Percentiles rank a stretch among this genome's conserved stretches.
These are phyloP conservation scores for Trichocladium uniseriatum DNA, from an alignment of 495 filamentous ascomycete genomes.

Conservation along the genomic window DNA sequence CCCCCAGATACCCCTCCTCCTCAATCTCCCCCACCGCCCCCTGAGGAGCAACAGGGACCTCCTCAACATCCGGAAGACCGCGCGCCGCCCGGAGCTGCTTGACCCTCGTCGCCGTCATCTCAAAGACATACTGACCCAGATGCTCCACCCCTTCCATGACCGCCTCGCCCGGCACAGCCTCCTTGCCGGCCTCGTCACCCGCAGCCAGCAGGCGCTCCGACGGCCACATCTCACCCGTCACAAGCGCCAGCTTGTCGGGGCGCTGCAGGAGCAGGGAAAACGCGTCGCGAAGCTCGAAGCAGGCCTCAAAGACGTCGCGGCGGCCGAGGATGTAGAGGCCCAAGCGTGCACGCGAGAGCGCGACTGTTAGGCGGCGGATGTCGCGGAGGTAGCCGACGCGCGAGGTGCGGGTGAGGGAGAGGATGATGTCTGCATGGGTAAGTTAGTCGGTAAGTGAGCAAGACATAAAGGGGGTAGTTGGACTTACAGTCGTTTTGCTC, in stretches of 20 bases:
- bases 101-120: conserved; percentile 87
- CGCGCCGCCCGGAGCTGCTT: conserved; percentile 39
- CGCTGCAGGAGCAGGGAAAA: conserved; percentile 66
- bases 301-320: conserved; percentile 78
- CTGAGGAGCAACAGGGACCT: conserved; percentile 25
- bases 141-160: conserved; percentile 90
- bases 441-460: not conserved
- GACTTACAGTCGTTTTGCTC: conserved; percentile 97
- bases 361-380: conserved; percentile 87
- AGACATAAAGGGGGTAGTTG: not conserved
- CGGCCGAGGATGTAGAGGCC: conserved; percentile 92
- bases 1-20: conserved; percentile 34
- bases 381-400: conserved; percentile 90
- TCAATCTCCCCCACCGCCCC: conserved; percentile 34
- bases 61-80: conserved; percentile 20
- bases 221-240: conserved; percentile 80
- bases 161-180: conserved; percentile 34
- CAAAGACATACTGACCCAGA: conserved; percentile 91
- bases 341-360: conserved; percentile 86
- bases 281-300: conserved; percentile 77
- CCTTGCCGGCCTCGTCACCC: conserved; percentile 45
- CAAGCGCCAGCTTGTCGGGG: conserved; percentile 68
- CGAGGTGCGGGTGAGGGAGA: conserved; percentile 82
- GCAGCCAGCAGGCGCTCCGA: conserved; percentile 50
- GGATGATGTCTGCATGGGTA: conserved; percentile 62